Base-by-base conservation (phyloP, 768 basidiomycete species). In the Holtermannia corniformis region DNA sequence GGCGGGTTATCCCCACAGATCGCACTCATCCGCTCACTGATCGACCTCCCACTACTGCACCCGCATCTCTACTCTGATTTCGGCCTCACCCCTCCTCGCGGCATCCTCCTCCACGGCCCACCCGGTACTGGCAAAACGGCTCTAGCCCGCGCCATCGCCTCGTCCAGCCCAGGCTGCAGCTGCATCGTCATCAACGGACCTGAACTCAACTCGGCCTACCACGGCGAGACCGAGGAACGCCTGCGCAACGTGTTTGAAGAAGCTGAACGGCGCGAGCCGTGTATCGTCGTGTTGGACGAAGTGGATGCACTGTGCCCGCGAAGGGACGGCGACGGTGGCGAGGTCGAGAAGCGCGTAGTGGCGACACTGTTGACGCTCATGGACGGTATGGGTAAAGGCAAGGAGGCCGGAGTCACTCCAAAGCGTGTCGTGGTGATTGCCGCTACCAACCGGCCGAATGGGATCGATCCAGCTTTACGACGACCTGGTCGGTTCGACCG, bases 401-500 rank as follows among this genome's bases (percentile, higher is more conserved):
- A 82, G 55, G 78, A 79, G 21, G 66, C 64, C 19, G 76, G 73
- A 3, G 71, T 72, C 20, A 52, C 48, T 1, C 59, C 51, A 2
- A 64, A 64, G 13, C 78, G 85, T 55, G 87, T 99, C 12, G 86
- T 97, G 3, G 88, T 99, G 28, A 87, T 99, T 55, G 95, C 89
- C 0, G 95, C 95, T 0, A 97, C 62, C 54, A 63, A 66, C 44
- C 78, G 95, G 61, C 95, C 95, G 46, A 99, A 99, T 78, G 97
- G 95, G 20, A 96, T 99, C 63, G 95, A 99, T 72, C 95, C 95
- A 44, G 95, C 95, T 26, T 86, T 99, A 46, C 84, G 95, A 69
- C 92, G 95, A 57, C 97, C 97, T 75, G 95, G 95, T 72, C 89
- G 95, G 51, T 99, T 99, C 75, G 95, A 99, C 76, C 87, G 88